Evolutionary conservation across 768 basidiomycete genomes (phyloP).

Genomic region (Udeniomyces megalosporus): DNA sequence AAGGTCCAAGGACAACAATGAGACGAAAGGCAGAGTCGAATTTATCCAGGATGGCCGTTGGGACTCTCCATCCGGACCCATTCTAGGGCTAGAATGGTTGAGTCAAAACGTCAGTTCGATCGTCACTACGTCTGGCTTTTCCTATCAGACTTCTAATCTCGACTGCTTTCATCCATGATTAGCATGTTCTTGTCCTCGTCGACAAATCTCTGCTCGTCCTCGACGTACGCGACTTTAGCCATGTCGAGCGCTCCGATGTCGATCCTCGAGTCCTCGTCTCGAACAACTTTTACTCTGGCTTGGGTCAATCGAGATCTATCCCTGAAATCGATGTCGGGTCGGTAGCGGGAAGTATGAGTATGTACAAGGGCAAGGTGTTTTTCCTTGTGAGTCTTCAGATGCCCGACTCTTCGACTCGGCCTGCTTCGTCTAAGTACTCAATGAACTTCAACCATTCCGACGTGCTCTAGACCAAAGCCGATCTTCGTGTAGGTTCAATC

Average conservation of each 20-base stretch:
- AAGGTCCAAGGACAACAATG: background rate
- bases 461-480: constrained; percentile 41
- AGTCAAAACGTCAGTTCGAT: constrained; percentile 57
- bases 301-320: background rate
- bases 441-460: background rate
- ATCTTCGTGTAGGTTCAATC: constrained; percentile 63
- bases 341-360: constrained; percentile 48
- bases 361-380: constrained; percentile 84
- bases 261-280: constrained; percentile 18
- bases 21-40: constrained; percentile 2
- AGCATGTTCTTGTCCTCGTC: constrained; percentile 30
- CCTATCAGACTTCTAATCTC: background rate
- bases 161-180: background rate
- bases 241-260: constrained; percentile 41
- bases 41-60: background rate
- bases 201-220: constrained; percentile 46
- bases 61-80: background rate
- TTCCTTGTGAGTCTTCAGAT: constrained; percentile 68
- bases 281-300: constrained; percentile 11
- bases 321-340: too few relatives aligned
- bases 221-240: constrained; percentile 41
- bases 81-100: constrained; percentile 60
- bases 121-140: background rate
- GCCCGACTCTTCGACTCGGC: background rate
- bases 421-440: background rate